Conservation (phyloP, 306 rosid genomes). For the Cucumis hystrix region DNA sequence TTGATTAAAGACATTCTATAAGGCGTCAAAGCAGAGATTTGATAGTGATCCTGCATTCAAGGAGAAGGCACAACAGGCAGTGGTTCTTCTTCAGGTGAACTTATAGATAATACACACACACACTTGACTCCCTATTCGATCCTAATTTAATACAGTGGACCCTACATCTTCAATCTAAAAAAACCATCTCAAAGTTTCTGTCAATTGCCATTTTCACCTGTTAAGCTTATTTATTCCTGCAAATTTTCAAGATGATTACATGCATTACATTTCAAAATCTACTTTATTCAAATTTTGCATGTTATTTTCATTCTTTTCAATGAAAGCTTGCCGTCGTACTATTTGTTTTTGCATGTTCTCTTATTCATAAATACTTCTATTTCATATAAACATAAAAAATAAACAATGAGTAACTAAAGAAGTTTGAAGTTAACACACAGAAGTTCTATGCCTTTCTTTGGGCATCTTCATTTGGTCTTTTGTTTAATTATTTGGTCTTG, state of each 20-base stretch:
- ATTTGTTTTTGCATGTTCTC: background rate
- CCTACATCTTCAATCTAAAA: background rate
- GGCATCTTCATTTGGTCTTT: background rate
- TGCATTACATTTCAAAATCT: background rate
- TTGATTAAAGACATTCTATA: slow-evolving; percentile 50
- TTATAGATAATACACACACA: background rate
- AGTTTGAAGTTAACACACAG: background rate
- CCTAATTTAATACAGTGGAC: background rate
- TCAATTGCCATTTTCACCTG: background rate
- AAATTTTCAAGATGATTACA: background rate
- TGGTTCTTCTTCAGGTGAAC: slow-evolving; percentile 77
- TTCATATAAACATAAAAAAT: background rate
- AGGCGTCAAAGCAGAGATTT: slow-evolving; percentile 74
- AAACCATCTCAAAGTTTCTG: background rate
- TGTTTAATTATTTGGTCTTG: background rate
- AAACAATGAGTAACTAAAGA: background rate
- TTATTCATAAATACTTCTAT: background rate
- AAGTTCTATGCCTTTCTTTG: background rate
- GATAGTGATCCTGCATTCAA: slow-evolving; percentile 75
- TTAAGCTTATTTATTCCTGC: background rate
- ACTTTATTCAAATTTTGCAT: background rate
- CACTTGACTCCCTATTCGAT: background rate
- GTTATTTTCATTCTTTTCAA: too few species aligned
- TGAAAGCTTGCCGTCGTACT: too few species aligned
- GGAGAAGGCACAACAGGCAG: slow-evolving; percentile 79